Evolutionary conservation across 148 eudicot species (phyloP).

Genomic region (Spergularia marina): DNA sequence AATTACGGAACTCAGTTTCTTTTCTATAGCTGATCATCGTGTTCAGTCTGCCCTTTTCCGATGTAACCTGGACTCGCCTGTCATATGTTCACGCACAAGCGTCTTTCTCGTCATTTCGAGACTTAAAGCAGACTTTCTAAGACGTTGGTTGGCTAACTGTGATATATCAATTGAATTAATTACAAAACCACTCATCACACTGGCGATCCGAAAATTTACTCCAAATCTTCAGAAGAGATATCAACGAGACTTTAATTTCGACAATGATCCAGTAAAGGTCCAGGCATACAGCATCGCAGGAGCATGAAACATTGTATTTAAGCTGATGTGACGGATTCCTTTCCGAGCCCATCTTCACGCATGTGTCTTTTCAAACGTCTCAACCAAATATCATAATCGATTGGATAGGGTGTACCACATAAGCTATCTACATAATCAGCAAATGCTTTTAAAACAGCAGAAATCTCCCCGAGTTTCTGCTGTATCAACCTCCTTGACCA

Average conservation of each 20-base stretch:
- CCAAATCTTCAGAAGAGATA: neutral
- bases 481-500: constrained; percentile 94
- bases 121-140: no score
- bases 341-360: constrained; percentile 63
- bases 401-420: constrained; percentile 91
- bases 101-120: no score
- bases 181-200: no score
- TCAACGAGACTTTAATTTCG: no score
- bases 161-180: no score
- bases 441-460: constrained; percentile 91
- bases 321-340: constrained; percentile 56
- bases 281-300: neutral
- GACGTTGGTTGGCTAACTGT: no score
- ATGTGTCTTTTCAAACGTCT: constrained; percentile 71
- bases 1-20: neutral
- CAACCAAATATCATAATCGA: constrained; percentile 78
- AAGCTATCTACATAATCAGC: constrained; percentile 96
- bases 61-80: no score
- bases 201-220: neutral
- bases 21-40: constrained; percentile 4
- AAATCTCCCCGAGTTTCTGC: constrained; percentile 86
- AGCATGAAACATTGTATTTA: constrained; percentile 13
- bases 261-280: no score
- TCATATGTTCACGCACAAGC: no score
- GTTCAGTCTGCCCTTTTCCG: neutral